A percentile compares a stretch with the other conserved stretches of the same genome.
phyloP scores from a whole-genome alignment of 1,284 basidiomycete genomes.

The Caloboletus firmus region DNA sequence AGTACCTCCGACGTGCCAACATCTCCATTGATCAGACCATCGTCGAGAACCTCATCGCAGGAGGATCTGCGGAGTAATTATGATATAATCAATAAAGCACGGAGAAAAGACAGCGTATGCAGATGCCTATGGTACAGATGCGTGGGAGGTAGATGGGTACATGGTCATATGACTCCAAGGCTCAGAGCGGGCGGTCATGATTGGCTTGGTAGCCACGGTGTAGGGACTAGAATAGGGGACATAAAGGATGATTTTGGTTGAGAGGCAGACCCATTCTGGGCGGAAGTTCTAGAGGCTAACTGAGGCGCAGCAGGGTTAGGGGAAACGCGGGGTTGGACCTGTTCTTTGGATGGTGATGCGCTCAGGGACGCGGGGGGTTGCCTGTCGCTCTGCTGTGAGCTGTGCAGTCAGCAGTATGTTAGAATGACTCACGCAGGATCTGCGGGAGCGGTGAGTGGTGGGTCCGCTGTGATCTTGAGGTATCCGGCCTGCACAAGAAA shows the following conservation, averaged over 20 bases:
- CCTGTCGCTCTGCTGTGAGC: constrained; percentile 11
- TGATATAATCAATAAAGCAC: constrained; percentile 10
- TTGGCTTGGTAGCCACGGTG: constrained; percentile 25
- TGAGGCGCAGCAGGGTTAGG: constrained; percentile 26
- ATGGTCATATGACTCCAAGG: background rate
- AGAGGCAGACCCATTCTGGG: constrained; percentile 22
- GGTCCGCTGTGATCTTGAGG: constrained; percentile 59
- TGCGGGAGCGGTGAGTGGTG: constrained; percentile 22
- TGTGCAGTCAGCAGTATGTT: background rate
- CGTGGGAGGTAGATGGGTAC: constrained; percentile 8
- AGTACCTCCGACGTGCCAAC: constrained; percentile 63
- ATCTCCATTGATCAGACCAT: constrained; percentile 60
- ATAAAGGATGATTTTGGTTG: constrained; percentile 22
- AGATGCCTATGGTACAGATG: constrained; percentile 33
- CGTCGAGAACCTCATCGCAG: constrained; percentile 50
- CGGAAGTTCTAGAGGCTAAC: constrained; percentile 22
- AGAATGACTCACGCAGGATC: constrained; percentile 23
- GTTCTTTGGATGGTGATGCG: constrained; percentile 42
- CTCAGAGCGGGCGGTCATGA: constrained; percentile 3
- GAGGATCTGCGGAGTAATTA: background rate
- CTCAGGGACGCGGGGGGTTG: constrained; percentile 30
- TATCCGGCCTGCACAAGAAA: constrained; percentile 80
- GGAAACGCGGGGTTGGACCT: constrained; percentile 25
- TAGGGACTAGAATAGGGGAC: constrained; percentile 25
- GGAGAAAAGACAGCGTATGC: constrained; percentile 11